These are phyloP conservation scores for Trichoderma afroharzianum DNA, from an alignment of 2,329 filamentous ascomycete species.

Conservation along the genomic window DNA sequence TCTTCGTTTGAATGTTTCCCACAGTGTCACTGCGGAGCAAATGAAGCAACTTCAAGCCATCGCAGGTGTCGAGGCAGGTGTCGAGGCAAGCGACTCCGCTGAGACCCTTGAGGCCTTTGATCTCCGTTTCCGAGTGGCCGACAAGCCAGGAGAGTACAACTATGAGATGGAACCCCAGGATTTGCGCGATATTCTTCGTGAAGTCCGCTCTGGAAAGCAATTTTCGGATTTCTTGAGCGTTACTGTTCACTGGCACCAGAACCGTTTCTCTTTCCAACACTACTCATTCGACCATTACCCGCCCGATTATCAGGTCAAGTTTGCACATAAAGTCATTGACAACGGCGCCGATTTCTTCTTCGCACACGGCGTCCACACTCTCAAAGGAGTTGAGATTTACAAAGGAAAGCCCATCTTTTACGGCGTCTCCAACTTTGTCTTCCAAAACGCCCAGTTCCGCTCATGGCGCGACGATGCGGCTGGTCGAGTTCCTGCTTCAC, in stretches of 20 bases:
- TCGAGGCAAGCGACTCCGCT: background rate
- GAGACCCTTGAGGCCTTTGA: background rate
- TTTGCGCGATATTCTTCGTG: conserved; percentile 2
- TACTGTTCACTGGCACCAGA: conserved; percentile 12
- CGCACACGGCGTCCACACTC: conserved; percentile 7
- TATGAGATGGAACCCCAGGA: conserved; percentile 3
- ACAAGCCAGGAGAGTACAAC: background rate
- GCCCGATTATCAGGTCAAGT: conserved; percentile 3
- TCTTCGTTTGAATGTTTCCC: background rate
- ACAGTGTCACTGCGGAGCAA: background rate
- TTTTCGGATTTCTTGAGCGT: conserved; percentile 8
- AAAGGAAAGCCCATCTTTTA: conserved; percentile 8
- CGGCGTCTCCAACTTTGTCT: conserved; percentile 10
- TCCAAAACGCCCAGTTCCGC: conserved; percentile 5
- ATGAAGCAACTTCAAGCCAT: background rate
- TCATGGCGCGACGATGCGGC: conserved; percentile 13
- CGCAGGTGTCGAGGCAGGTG: background rate
- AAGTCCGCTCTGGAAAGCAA: conserved; percentile 8
- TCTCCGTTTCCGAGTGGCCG: background rate
- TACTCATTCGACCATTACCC: conserved; percentile 13
- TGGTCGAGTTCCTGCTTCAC: background rate
- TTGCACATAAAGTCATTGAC: background rate
- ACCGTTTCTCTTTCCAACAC: conserved; percentile 9
- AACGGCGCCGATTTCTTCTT: conserved; percentile 13
- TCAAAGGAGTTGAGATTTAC: conserved; percentile 10